phyloP scores from a whole-genome alignment of 768 basidiomycete genomes.

The Rhizopogon vinicolor region DNA sequence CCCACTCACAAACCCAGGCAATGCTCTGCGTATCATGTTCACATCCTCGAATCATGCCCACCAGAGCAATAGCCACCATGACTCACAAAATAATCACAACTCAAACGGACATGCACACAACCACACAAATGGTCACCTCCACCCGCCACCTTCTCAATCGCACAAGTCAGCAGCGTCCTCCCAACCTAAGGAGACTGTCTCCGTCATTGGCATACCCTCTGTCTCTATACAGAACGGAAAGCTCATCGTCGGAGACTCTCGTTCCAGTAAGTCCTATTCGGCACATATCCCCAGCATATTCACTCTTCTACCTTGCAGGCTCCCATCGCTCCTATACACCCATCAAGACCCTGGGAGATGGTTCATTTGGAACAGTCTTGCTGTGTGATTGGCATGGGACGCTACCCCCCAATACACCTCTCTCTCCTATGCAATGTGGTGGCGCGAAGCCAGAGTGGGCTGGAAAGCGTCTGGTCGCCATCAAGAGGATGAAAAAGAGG shows the following conservation, averaged over 20 bases:
- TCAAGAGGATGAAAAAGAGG: conserved; percentile 97
- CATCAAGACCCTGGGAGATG: conserved; percentile 95
- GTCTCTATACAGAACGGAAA: conserved; percentile 66
- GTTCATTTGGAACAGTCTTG: conserved; percentile 98
- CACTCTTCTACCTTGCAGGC: conserved; percentile 37
- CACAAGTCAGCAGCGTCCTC: conserved; percentile 11
- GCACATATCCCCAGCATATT: conserved; percentile 6
- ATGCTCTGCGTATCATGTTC: conserved; percentile 32
- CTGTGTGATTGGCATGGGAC: conserved; percentile 99
- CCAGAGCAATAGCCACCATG: conserved; percentile 18
- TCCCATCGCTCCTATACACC: conserved; percentile 89
- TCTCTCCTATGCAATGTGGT: conserved; percentile 95
- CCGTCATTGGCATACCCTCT: conserved; percentile 70
- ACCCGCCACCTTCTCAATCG: conserved; percentile 13
- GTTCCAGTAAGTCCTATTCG: conserved; percentile 52
- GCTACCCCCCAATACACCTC: conserved; percentile 83
- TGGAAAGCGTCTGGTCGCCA: conserved; percentile 91
- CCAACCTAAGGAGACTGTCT: conserved; percentile 54
- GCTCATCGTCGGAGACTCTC: conserved; percentile 69
- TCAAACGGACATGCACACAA: conserved; percentile 22
- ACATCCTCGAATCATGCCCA: conserved; percentile 24
- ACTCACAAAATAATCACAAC: conserved; percentile 19
- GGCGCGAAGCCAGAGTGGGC: conserved; percentile 91
- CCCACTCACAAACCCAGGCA: conserved; percentile 17
- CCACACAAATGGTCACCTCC: conserved; percentile 7